These are phyloP conservation scores for Termitomyces sp. DNA, from an alignment of 768 basidiomycete species.

Conservation along the genomic window DNA sequence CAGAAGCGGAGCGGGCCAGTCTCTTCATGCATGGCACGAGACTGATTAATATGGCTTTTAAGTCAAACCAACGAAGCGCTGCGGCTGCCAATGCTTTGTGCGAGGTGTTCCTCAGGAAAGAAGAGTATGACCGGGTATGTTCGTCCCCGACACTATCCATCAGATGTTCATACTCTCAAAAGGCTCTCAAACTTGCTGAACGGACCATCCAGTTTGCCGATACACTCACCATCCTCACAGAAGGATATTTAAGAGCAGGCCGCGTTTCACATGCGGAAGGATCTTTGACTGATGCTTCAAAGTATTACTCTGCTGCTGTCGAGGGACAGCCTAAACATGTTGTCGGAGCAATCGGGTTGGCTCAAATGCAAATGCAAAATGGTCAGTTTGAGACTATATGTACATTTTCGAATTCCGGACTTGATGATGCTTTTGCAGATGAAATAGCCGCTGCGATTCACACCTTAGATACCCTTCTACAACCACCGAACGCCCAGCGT, in stretches of 20 bases:
- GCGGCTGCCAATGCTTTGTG: slow-evolving; percentile 82
- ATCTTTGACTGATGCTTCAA: slow-evolving; percentile 54
- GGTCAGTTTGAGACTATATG: slow-evolving; percentile 37
- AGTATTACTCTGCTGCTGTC: slow-evolving; percentile 62
- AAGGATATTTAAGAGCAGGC: slow-evolving; percentile 81
- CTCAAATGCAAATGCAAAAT: slow-evolving; percentile 81
- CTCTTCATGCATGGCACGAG: slow-evolving; percentile 64
- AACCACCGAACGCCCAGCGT: slow-evolving; percentile 56
- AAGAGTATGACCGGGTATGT: slow-evolving; percentile 51
- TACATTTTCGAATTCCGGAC: background rate
- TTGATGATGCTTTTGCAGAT: slow-evolving; percentile 36
- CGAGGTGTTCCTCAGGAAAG: slow-evolving; percentile 72
- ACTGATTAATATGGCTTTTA: slow-evolving; percentile 75
- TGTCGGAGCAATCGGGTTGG: slow-evolving; percentile 77
- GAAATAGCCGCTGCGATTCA: slow-evolving; percentile 84
- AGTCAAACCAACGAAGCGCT: slow-evolving; percentile 69
- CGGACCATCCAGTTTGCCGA: slow-evolving; percentile 93
- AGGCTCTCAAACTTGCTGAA: slow-evolving; percentile 93
- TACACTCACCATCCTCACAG: slow-evolving; percentile 76
- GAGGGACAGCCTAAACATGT: slow-evolving; percentile 71
- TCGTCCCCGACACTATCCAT: slow-evolving; percentile 8
- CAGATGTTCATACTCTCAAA: background rate
- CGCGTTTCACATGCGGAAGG: slow-evolving; percentile 76
- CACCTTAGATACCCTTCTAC: slow-evolving; percentile 72
- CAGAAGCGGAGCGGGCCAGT: slow-evolving; percentile 58